Evolutionary conservation across 345 rosid species (phyloP), one percentile per base, ranked within the genome.

Genomic region (Psidium friedrichsthalianum): DNA sequence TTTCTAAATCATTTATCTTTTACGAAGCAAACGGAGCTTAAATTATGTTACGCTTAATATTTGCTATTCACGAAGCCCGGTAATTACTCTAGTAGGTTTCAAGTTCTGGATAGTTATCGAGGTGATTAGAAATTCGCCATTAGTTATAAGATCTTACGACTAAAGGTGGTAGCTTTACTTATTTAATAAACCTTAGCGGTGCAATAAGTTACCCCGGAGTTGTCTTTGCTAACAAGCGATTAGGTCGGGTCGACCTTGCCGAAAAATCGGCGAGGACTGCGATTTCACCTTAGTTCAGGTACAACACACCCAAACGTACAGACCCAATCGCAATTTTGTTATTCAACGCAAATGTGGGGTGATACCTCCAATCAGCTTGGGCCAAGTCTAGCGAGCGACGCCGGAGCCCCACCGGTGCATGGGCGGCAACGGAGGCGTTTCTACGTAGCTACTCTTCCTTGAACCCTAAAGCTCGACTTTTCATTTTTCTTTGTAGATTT

Each of bases 121-220:
- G 4, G 6, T 13, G 15, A 12, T 16, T 59, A 2, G 0, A 58
- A 25, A 2, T 58, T 58, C 11, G 27, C 29, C 3, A 12, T 58
- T 58, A 58, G 7, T 58, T 2, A 57, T 57, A 10, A 25, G 27
- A 57, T 57, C 27, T 57, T 13, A 25, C 12, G 6, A 11, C 44
- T 42, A 6, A 42, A 42, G 44, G 44, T 42, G 6, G 44, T 42
- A 42, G 44, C 44, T 42, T 42, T 42, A 42, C 16, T 25, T 25
- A 25, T 57, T 57, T 25, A 57, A 14, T 57, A 11, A 57, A 57
- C 25, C 3, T 58, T 11, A 6, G 32, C 0, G 1, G 6, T n/a
- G 69, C 3, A 0, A 25, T n/a, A 58, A 58, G 16, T n/a, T 58
- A n/a, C 0, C 3, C 15, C 0, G 1, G 0, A 24, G 15, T 6